Conservation (phyloP, 306 rosid species). For the Inga laurina region DNA sequence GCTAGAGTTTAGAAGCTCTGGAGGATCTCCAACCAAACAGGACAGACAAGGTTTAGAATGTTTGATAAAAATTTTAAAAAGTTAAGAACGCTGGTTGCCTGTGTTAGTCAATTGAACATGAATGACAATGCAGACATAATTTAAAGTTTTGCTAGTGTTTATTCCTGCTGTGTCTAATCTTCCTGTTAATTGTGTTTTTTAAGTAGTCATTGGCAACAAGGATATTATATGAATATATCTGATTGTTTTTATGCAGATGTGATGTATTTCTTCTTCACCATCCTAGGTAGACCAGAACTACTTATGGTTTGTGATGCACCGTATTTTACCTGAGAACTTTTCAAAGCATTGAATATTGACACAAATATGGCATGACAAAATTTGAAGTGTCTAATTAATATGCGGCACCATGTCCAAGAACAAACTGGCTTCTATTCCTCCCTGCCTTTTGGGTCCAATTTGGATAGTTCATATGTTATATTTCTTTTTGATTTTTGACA, state of each 20-base stretch:
- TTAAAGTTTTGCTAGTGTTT: constrained; percentile 73
- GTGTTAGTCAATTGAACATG: constrained; percentile 61
- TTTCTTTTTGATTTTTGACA: not conserved
- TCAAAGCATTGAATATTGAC: not conserved
- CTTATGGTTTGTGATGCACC: not conserved
- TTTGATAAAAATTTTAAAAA: constrained; percentile 51
- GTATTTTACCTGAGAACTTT: not conserved
- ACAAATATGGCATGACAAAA: not conserved
- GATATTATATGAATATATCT: constrained; percentile 41
- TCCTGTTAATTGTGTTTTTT: constrained; percentile 53
- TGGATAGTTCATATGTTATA: not conserved
- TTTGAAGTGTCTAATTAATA: not conserved
- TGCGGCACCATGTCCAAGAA: not conserved
- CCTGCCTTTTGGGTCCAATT: not conserved
- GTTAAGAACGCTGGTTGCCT: constrained; percentile 53
- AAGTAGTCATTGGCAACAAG: constrained; percentile 60
- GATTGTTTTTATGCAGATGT: constrained; percentile 32
- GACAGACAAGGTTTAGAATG: constrained; percentile 49
- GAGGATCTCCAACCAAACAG: constrained; percentile 36
- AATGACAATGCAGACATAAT: constrained; percentile 62
- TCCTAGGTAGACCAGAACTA: not conserved
- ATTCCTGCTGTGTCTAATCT: constrained; percentile 53
- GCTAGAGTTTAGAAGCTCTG: constrained; percentile 64
- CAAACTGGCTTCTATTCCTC: not conserved
- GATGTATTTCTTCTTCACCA: constrained; percentile 25